These are phyloP conservation scores for Brasenia schreberi DNA, from an alignment of 164 flowering plant species.

Conservation along the genomic window DNA sequence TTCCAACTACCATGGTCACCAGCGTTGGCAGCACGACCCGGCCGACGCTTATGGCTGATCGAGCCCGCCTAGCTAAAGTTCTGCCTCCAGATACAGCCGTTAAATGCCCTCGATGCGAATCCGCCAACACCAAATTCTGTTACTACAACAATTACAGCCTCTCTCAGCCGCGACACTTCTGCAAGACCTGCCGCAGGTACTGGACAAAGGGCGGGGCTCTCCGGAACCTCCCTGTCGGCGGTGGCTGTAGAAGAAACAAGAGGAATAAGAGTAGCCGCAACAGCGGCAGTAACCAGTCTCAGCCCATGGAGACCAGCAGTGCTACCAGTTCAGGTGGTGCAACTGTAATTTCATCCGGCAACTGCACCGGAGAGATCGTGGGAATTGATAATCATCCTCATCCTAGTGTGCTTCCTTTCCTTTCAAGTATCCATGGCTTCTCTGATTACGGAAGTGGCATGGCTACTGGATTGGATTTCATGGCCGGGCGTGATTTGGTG, in stretches of 20 bases:
- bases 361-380: not conserved
- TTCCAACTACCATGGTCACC: conserved; percentile 4
- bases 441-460: not conserved
- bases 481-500: not conserved
- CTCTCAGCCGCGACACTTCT: conserved; percentile 89
- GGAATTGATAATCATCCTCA: not conserved
- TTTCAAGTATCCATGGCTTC: not conserved
- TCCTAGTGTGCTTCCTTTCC: not conserved
- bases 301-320: not conserved
- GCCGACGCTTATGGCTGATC: conserved; percentile 57
- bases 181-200: conserved; percentile 85
- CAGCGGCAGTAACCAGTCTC: not conserved
- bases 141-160: conserved; percentile 98
- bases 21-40: conserved; percentile 32
- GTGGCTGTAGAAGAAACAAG: conserved; percentile 88
- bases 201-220: conserved; percentile 96
- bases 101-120: conserved; percentile 90
- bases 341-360: not conserved
- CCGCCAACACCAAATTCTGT: conserved; percentile 82
- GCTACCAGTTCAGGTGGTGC: not conserved
- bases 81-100: conserved; percentile 67
- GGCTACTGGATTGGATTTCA: not conserved
- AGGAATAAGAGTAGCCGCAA: conserved; percentile 8
- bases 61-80: conserved; percentile 48
- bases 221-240: conserved; percentile 89